Percentiles rank a stretch among this genome's conserved stretches.
These are phyloP conservation scores for Austropuccinia psidii DNA, from an alignment of 1,284 basidiomycete genomes.

Conservation along the genomic window DNA sequence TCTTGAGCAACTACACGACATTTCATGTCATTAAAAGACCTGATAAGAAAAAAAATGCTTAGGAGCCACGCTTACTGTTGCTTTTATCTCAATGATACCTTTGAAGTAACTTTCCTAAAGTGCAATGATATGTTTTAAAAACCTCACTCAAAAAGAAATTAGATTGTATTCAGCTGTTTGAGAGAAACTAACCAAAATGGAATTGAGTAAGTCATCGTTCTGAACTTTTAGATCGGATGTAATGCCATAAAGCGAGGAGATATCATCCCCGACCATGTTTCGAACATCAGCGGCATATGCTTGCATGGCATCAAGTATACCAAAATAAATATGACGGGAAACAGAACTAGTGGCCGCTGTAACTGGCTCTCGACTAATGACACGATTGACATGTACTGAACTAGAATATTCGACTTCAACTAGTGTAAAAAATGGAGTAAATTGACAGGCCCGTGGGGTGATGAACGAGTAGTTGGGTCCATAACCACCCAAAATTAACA, in stretches of 20 bases:
- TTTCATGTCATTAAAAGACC: no score
- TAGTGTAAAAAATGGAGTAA: slow-evolving; percentile 4
- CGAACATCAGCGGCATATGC: background rate
- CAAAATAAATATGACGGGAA: background rate
- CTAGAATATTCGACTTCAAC: slow-evolving; percentile 6
- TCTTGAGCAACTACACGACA: slow-evolving; percentile 2
- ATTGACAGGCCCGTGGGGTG: slow-evolving; percentile 6
- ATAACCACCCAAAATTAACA: slow-evolving; percentile 9
- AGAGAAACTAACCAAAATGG: background rate
- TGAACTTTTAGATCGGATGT: background rate
- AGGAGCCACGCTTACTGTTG: slow-evolving; percentile 10
- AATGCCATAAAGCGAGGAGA: background rate
- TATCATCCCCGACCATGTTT: slow-evolving; percentile 14
- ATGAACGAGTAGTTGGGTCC: slow-evolving; percentile 15
- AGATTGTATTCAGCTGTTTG: no score
- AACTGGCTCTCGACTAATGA: background rate
- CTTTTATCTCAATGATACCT: background rate
- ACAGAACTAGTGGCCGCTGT: background rate
- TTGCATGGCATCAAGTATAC: background rate
- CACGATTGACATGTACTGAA: background rate
- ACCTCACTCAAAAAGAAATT: no score
- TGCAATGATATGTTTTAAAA: background rate
- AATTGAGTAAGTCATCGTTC: slow-evolving; percentile 7
- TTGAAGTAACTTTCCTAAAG: slow-evolving; percentile 8
- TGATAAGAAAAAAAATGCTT: no score